Evolutionary conservation across 129 eudicot species (phyloP), one percentile per base, ranked within the genome.

Genomic region (Artemisia argyi): DNA sequence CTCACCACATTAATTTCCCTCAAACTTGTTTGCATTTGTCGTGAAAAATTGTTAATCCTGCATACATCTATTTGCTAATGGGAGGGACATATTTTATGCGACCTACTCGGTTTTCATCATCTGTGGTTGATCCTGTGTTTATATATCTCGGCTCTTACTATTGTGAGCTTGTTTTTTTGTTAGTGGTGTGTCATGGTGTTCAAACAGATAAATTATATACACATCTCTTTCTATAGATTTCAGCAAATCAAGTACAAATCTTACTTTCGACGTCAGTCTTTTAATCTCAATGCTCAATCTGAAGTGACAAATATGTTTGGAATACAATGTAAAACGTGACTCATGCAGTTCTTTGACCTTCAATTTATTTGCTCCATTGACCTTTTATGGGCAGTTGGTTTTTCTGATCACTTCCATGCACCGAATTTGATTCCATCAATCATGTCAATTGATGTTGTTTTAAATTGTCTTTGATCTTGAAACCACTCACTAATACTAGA

Each of bases 221-320:
- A 81, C 81, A 81, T 76, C 65, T 26, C 22, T 73, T 66, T 74
- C 54, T 28, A 66, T 47, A 68, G 49, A 74, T 50, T 68, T 52
- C 15, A 54, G 72, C 55, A 74, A 54, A 80, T 57, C 68, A 69
- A 75, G 56, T 75, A 69, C 78, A 58, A 20, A 73, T 32, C 73
- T 39, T 73, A 79, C 70, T 51, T 22, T 53, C 61, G 6, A 14
- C 32, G n/a, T 13, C n/a, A 39, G 59, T 42, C 11, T 22, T 70
- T 39, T 61, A 50, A 70, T 77, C 82, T 54, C 73, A 78, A 78
- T 49, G 65, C 76, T 64, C 67, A 78, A 79, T 69, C 70, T 39
- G 70, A 69, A 69, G 51, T 61, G 35, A 74, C 54, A 62, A 71
- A 68, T 60, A 66, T 73, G 59, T 53, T 51, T 54, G 66, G 7